Evolutionary conservation across 129 eudicot genomes (phyloP), one percentile per base, ranked within the genome.

Genomic region (Calendula officinalis): DNA sequence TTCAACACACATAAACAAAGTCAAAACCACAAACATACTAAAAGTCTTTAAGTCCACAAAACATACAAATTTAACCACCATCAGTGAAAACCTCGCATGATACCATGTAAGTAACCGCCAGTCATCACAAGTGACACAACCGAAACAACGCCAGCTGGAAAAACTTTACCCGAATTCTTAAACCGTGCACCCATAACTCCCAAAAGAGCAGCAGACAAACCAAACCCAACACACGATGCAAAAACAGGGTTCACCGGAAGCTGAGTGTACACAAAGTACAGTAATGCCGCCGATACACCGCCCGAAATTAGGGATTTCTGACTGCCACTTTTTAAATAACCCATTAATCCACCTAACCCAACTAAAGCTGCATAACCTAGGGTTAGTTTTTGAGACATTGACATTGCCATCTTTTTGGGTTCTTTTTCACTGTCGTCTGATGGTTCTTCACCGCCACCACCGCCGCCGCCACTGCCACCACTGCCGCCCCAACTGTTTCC

Each of bases 61-160:
- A 55, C 71, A 22, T 37, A 47, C 46, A 52, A 32, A 7, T 11
- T 47, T 11, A 1, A 14, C 13, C 4, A 76, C 48, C 62, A 47
- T 81, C 66, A 89, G 56, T 83, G 96, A 38, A 76, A 22, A 47
- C 84, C 55, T 13, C 94, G 96, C 86, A 87, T 64, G 59, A 91
- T 76, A 14, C 98, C 98, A 62, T 91, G 98, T 8, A 85, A 22
- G 71, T 91, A 91, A 13, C 98, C 98, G 4, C 84, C 95, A 6
- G 81, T 88, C 98, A 91, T 91, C 5, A 91, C 72, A 36, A 91
- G 64, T n/a, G 98, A 91, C n/a, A 77, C 95, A 33, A 85, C 57
- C 4, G 98, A 85, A 49, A 91, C 98, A 33, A 88, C 84, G 22
- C 96, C 98, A 10, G 98, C 96, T 0, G 98, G 98, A 56, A 91